Conservation (phyloP, 139 green algal genomes). For the Tetradesmus lagerheimii region DNA sequence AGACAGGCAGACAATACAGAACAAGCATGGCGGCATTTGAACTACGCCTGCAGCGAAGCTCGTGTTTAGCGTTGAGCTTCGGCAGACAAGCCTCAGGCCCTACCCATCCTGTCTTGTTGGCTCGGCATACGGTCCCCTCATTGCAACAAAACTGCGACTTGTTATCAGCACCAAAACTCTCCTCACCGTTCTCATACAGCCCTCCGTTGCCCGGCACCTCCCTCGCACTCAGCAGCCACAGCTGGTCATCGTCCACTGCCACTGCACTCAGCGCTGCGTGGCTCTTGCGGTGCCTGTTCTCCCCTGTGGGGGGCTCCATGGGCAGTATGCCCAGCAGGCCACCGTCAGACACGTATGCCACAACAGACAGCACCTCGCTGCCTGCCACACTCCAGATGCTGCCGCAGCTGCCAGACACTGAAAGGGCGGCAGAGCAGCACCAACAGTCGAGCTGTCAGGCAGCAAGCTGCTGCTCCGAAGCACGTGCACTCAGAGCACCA, state of each 20-base stretch:
- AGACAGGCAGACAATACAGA: too few relatives aligned
- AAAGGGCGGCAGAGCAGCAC: not conserved
- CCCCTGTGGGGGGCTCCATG: conserved; percentile 33
- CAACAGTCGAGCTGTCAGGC: too few relatives aligned
- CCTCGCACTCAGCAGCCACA: conserved; percentile 42
- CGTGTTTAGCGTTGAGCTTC: too few relatives aligned
- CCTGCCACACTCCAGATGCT: conserved; percentile 9
- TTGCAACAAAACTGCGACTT: too few relatives aligned
- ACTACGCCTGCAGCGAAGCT: too few relatives aligned
- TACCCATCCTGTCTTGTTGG: too few relatives aligned
- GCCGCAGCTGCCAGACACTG: conserved; percentile 42
- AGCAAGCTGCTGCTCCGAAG: too few relatives aligned
- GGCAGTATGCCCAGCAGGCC: conserved; percentile 31
- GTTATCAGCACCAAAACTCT: too few relatives aligned
- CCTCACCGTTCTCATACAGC: conserved; percentile 22
- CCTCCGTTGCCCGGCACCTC: conserved; percentile 42
- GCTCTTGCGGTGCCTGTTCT: conserved; percentile 41
- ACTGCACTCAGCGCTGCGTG: conserved; percentile 39
- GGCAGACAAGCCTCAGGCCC: too few relatives aligned
- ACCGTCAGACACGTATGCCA: conserved; percentile 34
- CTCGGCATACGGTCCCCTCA: too few relatives aligned
- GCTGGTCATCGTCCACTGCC: conserved; percentile 28
- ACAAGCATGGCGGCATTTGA: too few relatives aligned
- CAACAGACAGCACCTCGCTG: not conserved
- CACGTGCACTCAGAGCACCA: too few relatives aligned